Evolutionary conservation across 208 protist species (phyloP), one percentile per base, ranked within the genome.

Genomic region (Trypanosoma grayi): DNA sequence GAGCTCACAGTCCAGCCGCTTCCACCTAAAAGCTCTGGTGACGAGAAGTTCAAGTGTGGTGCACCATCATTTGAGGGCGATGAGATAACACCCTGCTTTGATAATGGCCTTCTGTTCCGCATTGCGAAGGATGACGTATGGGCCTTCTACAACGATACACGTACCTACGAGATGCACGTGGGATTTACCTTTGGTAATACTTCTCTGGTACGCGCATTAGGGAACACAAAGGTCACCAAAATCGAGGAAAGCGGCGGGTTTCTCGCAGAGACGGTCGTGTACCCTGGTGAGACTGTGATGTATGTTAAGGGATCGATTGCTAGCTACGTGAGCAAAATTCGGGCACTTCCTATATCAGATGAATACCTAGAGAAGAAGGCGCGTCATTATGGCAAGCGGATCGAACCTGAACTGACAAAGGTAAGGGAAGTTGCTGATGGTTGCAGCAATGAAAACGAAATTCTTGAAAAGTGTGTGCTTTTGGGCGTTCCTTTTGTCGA

Each of bases 321-420:
- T 10, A 46, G 70, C 8, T 63, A 57, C 22, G 41, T 56, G 22
- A 65, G 66, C 37, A 54, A 70, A 34, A 83, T 83, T 36, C 70
- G 77, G 27, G 63, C 77, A 28, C 50, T 81, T 54, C 81, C 87
- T 4, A 60, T 94, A 31, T 69, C 81, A 6, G 81, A 88, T 30
- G 79, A 84, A 20, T 57, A 56, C 41, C 41, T 70, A n/a, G 25
- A 61, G 31, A 10, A 4, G 13, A 57, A 44, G 37, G 47, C 31
- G n/a, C 31, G 44, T 25, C 0, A 33, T 3, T 70, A 60, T 20
- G 10, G 52, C 9, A 30, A 59, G 31, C 13, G 25, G 10, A 65
- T 65, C 43, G 24, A 65, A 58, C n/a, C 16, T 18, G 65, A 66
- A 37, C 34, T 71, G 16, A 11, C 13, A 18, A 55, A 41, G 5